Percentiles rank a stretch among this genome's conserved stretches.
Evolutionary conservation across 2,329 filamentous ascomycete species (phyloP).

Genomic region (Huntiella omanensis): DNA sequence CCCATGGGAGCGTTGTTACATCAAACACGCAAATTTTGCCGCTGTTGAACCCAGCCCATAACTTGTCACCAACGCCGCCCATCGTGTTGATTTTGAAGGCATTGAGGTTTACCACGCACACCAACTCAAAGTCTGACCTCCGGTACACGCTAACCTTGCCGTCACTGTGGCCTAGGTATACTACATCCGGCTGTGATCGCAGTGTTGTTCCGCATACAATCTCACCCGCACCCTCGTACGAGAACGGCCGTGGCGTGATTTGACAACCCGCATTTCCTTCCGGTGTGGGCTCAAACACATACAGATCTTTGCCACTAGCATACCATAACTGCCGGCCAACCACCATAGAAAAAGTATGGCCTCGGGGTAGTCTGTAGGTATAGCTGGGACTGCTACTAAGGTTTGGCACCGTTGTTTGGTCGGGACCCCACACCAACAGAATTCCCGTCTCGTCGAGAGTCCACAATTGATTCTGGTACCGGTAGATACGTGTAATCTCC

Average conservation of each 20-base stretch:
- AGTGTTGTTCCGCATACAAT: slow-evolving; percentile 69
- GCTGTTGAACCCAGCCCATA: slow-evolving; percentile 92
- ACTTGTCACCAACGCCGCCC: slow-evolving; percentile 56
- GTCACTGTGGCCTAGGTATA: slow-evolving; percentile 83
- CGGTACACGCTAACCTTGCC: slow-evolving; percentile 94
- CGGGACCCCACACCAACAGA: slow-evolving; percentile 71
- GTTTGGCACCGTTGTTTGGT: slow-evolving; percentile 51
- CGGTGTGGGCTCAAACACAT: slow-evolving; percentile 58
- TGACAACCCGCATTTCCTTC: slow-evolving; percentile 55
- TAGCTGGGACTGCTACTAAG: slow-evolving; percentile 52
- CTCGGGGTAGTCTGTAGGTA: slow-evolving; percentile 59
- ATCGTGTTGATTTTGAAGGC: slow-evolving; percentile 89
- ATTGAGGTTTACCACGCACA: slow-evolving; percentile 71
- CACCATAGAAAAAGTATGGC: slow-evolving; percentile 75
- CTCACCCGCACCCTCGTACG: slow-evolving; percentile 59
- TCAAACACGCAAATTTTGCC: slow-evolving; percentile 92
- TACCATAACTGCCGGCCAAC: slow-evolving; percentile 78
- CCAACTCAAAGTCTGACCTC: slow-evolving; percentile 51
- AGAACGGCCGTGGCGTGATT: slow-evolving; percentile 51
- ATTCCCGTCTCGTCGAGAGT: slow-evolving; percentile 79
- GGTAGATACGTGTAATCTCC: slow-evolving; percentile 69
- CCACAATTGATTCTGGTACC: slow-evolving; percentile 82
- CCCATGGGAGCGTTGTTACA: slow-evolving; percentile 64
- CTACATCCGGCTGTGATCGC: slow-evolving; percentile 53
- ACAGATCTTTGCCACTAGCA: slow-evolving; percentile 68